Base-by-base conservation (phyloP, 2,329 filamentous ascomycete genomes). In the Diaporthe sp. region DNA sequence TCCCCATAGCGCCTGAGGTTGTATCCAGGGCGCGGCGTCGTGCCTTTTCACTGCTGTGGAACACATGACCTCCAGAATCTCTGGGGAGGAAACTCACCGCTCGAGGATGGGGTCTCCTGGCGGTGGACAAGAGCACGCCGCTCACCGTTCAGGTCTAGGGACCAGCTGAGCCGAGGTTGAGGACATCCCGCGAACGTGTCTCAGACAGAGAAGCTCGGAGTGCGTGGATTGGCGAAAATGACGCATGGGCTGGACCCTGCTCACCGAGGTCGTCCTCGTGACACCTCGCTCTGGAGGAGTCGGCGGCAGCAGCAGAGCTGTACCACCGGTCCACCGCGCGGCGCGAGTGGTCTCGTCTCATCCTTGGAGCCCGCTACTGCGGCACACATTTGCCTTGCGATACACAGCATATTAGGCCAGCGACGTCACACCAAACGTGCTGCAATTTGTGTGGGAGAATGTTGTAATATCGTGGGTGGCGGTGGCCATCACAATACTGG, bases 211-310 rank as follows among this genome's bases (percentile, higher is more conserved):
- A 47, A 50, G n/a, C 59, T 27, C 25, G 32, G 53, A 51, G 37
- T 25, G 56, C 55, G 35, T 53, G 39, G 61, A 65, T 75, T 65
- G 30, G 63, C 70, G 50, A 42, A 44, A 27, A 50, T 56, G 25
- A 70, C 37, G 72, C 56, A 59, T 39, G 61, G 27, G 44, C 44
- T 66, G 42, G 25, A 27, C 35, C 44, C 70, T 63, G 69, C 63
- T 58, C 59, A 75, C 70, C 53, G 63, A 72, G 39, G 42, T 44
- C 37, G 61, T 69, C 61, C 61, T 72, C 63, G 55, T 70, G 70
- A 73, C 37, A 58, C 65, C 25, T 19, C 15, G 12, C 19, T 58
- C 13, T 59, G 68, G 50, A 59, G 68, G 53, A 70, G 39, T 51
- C 37, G 39, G 68, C 53, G 51, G 51, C 39, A 58, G 56, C 17